A percentile compares a stretch with the other conserved stretches of the same genome.
These are phyloP conservation scores for Citrus inodora DNA, from an alignment of 345 rosid species.

Conservation along the genomic window DNA sequence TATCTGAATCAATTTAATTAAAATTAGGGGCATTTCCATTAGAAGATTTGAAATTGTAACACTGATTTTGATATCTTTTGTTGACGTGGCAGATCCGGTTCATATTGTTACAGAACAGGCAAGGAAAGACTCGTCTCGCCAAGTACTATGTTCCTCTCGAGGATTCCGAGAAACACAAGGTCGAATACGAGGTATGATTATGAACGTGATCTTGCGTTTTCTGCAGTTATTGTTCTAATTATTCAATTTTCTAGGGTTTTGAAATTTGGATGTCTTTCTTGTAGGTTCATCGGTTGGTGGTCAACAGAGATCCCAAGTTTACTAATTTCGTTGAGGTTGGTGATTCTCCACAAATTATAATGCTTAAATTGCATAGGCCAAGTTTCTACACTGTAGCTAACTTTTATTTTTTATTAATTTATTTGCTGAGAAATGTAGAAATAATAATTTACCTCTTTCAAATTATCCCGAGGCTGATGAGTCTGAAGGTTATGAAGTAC, in stretches of 20 bases:
- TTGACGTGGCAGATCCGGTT: slow-evolving; percentile 82
- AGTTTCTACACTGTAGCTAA: not conserved
- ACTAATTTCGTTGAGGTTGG: slow-evolving; percentile 96
- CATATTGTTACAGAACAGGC: slow-evolving; percentile 94
- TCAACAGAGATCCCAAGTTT: slow-evolving; percentile 89
- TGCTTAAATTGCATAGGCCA: not conserved
- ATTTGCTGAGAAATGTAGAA: not conserved
- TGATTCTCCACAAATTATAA: not conserved
- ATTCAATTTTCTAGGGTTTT: slow-evolving; percentile 1
- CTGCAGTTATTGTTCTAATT: not conserved
- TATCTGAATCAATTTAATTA: not conserved
- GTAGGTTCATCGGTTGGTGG: slow-evolving; percentile 96
- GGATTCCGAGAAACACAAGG: slow-evolving; percentile 96
- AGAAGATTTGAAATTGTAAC: not conserved
- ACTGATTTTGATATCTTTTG: slow-evolving; percentile 5
- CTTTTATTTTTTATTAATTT: not conserved
- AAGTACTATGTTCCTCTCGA: slow-evolving; percentile 97
- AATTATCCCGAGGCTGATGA: not conserved
- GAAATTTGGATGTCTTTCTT: not conserved
- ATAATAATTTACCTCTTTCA: not conserved
- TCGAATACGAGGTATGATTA: slow-evolving; percentile 79
- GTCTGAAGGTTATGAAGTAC: not conserved
- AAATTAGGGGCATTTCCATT: not conserved
- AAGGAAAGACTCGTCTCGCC: slow-evolving; percentile 99
- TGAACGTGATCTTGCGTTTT: not conserved